A percentile compares a stretch with the other conserved stretches of the same genome.
These are phyloP conservation scores for Lipomyces spencermartinsiae DNA, from an alignment of 805 yeast species.

Conservation along the genomic window DNA sequence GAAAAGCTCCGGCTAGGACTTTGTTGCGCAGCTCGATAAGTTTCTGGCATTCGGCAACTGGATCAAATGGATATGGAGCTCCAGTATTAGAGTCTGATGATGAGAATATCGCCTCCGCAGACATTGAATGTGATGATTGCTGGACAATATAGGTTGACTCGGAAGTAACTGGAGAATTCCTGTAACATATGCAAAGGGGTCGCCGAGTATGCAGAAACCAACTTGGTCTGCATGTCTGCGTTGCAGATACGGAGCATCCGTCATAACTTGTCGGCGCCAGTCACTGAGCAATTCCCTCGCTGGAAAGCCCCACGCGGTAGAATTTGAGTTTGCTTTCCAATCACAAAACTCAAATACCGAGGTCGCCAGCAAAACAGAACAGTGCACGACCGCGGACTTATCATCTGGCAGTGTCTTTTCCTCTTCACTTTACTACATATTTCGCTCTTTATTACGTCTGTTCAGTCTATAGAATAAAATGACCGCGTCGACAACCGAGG, in stretches of 20 bases:
- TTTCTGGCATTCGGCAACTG: conserved; percentile 33
- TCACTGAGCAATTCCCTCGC: background rate
- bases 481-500: conserved; percentile 10
- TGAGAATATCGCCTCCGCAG: background rate
- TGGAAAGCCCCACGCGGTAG: background rate
- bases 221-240: background rate
- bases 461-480: background rate
- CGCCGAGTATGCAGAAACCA: too few species aligned
- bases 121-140: background rate
- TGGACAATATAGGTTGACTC: background rate
- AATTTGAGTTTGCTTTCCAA: background rate
- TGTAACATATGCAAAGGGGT: too few species aligned
- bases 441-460: background rate
- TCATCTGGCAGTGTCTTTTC: background rate
- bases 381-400: too few species aligned
- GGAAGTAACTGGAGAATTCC: too few species aligned
- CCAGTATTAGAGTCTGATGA: background rate
- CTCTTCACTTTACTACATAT: background rate
- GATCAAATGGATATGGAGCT: conserved; percentile 27
- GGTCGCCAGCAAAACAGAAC: background rate
- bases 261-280: background rate
- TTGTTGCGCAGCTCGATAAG: conserved; percentile 30
- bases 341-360: background rate
- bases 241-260: background rate
- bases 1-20: conserved; percentile 29